phyloP scores from a whole-genome alignment of 768 basidiomycete genomes.

The Boletus rubescentipes region DNA sequence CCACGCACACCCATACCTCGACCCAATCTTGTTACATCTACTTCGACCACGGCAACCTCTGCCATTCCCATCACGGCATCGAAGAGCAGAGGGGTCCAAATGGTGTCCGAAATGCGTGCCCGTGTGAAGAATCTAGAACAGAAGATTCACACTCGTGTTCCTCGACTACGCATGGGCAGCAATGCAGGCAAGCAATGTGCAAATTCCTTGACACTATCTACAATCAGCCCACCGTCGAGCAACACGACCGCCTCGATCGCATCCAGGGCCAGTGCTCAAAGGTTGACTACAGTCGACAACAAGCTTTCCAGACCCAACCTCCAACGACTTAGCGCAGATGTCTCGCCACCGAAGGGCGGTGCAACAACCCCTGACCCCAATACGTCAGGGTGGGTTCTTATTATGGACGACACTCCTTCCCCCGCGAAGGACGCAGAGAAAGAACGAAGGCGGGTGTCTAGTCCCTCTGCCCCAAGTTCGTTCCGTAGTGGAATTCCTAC shows the following conservation, averaged over 20 bases:
- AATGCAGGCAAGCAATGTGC: conserved; percentile 54
- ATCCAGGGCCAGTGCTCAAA: conserved; percentile 19
- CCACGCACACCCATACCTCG: conserved; percentile 47
- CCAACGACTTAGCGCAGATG: conserved; percentile 47
- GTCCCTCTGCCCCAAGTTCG: conserved; percentile 55
- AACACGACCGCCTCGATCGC: conserved; percentile 37
- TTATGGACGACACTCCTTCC: conserved; percentile 84
- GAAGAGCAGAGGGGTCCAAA: conserved; percentile 82
- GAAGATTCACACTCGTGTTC: conserved; percentile 85
- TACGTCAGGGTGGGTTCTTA: conserved; percentile 81
- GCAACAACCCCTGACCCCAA: conserved; percentile 50
- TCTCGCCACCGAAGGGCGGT: conserved; percentile 39
- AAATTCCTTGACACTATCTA: conserved; percentile 37
- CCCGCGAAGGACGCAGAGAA: conserved; percentile 57
- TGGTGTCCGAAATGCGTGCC: conserved; percentile 91
- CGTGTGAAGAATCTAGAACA: conserved; percentile 80
- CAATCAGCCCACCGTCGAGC: conserved; percentile 36
- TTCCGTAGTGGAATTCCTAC: conserved; percentile 50
- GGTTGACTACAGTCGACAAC: conserved; percentile 16
- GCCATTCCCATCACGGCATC: conserved; percentile 46
- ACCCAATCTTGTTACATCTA: conserved; percentile 39
- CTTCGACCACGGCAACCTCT: conserved; percentile 34
- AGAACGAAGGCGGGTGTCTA: conserved; percentile 60
- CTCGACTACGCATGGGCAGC: conserved; percentile 79
- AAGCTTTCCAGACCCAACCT: conserved; percentile 24